Percentiles rank a stretch among this genome's conserved stretches.
These are phyloP conservation scores for Pouteria campechiana DNA, from an alignment of 179 eudicot species.

Conservation along the genomic window DNA sequence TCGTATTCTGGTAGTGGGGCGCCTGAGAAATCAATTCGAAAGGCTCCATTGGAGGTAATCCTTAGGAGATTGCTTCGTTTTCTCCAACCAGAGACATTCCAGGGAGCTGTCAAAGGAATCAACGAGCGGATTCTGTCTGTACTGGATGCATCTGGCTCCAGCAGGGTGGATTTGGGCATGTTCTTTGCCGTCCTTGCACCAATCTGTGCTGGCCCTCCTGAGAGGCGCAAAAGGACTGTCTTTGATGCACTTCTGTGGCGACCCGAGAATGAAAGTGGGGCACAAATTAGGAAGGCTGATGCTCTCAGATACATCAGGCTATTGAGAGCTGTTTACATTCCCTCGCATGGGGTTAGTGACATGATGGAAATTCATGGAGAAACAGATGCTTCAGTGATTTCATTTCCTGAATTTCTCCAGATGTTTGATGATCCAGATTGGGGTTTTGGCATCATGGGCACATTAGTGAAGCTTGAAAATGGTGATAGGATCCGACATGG, in stretches of 20 bases:
- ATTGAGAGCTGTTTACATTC: constrained; percentile 75
- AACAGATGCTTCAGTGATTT: constrained; percentile 40
- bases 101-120: constrained; percentile 82
- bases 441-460: constrained; percentile 84
- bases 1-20: constrained; percentile 76
- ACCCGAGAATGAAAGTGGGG: constrained; percentile 54
- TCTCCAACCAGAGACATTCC: constrained; percentile 89
- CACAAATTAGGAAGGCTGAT: constrained; percentile 53
- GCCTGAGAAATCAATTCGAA: constrained; percentile 81
- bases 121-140: constrained; percentile 73
- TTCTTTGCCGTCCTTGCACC: constrained; percentile 89
- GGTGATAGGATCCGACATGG: constrained; percentile 90
- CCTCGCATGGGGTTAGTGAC: constrained; percentile 59
- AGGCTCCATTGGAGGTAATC: constrained; percentile 68
- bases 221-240: constrained; percentile 65
- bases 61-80: constrained; percentile 61
- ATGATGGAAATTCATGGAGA: constrained; percentile 79
- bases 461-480: constrained; percentile 54
- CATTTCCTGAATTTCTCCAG: constrained; percentile 45
- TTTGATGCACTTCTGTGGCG: constrained; percentile 84
- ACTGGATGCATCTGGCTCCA: constrained; percentile 67
- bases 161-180: constrained; percentile 91
- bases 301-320: constrained; percentile 54
- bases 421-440: constrained; percentile 90
- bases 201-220: constrained; percentile 60